Evolutionary conservation across 140 eudicot species (phyloP), one percentile per base, ranked within the genome.

Genomic region (Cichorium intybus): DNA sequence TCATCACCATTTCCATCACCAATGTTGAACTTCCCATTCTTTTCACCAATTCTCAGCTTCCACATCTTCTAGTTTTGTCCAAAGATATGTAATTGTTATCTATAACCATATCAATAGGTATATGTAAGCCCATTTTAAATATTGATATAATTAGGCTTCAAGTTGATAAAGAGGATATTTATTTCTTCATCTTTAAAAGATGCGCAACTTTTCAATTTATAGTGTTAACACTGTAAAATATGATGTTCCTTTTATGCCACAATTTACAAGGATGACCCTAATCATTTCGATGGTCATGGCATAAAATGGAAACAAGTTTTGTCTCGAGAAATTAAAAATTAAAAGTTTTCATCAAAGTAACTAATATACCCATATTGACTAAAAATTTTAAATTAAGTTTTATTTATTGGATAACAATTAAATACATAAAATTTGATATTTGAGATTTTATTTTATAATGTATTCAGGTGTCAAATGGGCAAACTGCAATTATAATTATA

Each of bases 1-100:
- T 71, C 64, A 10, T 76, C 69, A 9, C 48, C 72, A 10, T 57
- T 64, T 23, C 85, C 82, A 6, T 66, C 76, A 46, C 37, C 73
- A 11, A 33, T 70, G 37, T 60, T 47, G 50, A 72, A 39, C 18
- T 66, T 72, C 24, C 70, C 83, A 66, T 66, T 66, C 10, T 74
- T 74, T 68, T 35, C 57, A 21, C 58, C 83, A 6, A 72, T 39
- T 22, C 59, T 79, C 24, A 79, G 75, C 69, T 64, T 80, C 85
- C 85, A 80, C 85, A 80, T 82, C 18, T 45, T 57, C n/a, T 58
- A 6, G 4, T 46, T 27, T n/a, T 17, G 18, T 12, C 10, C 26
- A 56, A 26, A 17, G 5, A 18, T 12, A n/a, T 54, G 23, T 12
- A 28, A 9, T 7, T 28, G 24, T 16, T 12, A 29, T 23, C 49